Conservation (phyloP, 495 filamentous ascomycete genomes). For the Astrocystis sublimbata region DNA sequence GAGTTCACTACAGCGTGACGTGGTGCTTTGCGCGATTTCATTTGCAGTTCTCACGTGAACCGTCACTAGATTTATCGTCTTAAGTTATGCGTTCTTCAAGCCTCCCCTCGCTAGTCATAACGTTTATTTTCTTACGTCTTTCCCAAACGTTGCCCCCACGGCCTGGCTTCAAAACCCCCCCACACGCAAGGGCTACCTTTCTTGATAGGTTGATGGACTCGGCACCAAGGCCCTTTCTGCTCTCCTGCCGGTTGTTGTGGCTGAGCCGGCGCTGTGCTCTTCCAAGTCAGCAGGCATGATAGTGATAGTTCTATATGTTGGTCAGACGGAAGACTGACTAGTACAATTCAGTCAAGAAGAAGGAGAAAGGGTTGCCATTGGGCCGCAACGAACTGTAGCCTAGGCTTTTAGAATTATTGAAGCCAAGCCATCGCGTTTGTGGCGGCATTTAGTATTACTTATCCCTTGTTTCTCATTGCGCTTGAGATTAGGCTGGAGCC, state of each 20-base stretch:
- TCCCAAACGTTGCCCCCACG: neutral
- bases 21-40: neutral
- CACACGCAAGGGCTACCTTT: neutral
- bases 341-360: neutral
- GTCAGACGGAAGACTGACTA: neutral
- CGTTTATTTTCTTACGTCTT: neutral
- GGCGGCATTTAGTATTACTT: neutral
- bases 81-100: neutral
- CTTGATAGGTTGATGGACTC: neutral
- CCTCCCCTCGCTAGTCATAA: neutral
- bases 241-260: neutral
- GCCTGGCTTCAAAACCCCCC: neutral
- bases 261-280: neutral
- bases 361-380: neutral
- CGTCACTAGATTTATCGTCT: neutral
- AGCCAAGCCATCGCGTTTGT: neutral
- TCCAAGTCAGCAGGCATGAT: neutral
- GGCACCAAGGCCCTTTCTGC: neutral
- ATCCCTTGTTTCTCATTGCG: neutral
- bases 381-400: neutral
- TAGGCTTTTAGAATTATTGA: neutral
- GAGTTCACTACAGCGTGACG: neutral
- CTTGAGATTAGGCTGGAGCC: too few relatives aligned
- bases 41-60: neutral
- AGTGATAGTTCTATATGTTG: neutral